Evolutionary conservation across 176 grass and related monocot species (phyloP).

Genomic region (Bonia amplexicaulis): DNA sequence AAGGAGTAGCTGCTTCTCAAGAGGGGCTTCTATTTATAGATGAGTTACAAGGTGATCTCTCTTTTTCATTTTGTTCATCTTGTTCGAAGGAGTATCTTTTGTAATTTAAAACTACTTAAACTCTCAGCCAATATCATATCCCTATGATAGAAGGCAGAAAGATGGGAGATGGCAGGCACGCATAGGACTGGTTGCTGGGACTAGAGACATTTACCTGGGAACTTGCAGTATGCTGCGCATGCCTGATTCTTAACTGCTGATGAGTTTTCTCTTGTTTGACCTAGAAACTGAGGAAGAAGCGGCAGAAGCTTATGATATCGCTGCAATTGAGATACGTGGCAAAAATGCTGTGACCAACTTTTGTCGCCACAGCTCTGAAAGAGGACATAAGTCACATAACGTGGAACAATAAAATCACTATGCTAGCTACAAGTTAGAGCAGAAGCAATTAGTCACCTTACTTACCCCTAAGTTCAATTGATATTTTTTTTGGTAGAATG

Average conservation of each 20-base stretch:
- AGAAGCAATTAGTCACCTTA: too few species aligned
- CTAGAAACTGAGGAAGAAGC: slow-evolving; percentile 97
- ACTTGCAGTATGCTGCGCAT: slow-evolving; percentile 65
- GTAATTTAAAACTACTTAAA: not conserved
- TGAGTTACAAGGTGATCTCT: slow-evolving; percentile 84
- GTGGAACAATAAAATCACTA: too few species aligned
- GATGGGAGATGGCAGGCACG: slow-evolving; percentile 96
- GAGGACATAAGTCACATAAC: too few species aligned
- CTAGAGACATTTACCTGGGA: slow-evolving; percentile 95
- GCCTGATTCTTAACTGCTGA: slow-evolving; percentile 6
- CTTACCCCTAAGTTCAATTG: too few species aligned
- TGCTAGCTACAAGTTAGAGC: too few species aligned
- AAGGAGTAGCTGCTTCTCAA: slow-evolving; percentile 96
- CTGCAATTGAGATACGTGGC: slow-evolving; percentile 85
- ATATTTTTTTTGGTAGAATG: too few species aligned
- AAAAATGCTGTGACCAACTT: slow-evolving; percentile 95
- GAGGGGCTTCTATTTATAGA: slow-evolving; percentile 94
- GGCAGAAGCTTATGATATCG: slow-evolving; percentile 91
- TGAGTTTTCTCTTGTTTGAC: slow-evolving; percentile 11
- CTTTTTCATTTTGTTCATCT: slow-evolving; percentile 16
- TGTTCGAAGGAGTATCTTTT: not conserved
- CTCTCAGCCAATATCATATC: slow-evolving; percentile 10
- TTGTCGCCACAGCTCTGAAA: not conserved
- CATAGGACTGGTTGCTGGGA: slow-evolving; percentile 84
- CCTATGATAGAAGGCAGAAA: slow-evolving; percentile 71